Percentiles rank a stretch among this genome's conserved stretches.
These are phyloP conservation scores for Handroanthus guayacan DNA, from an alignment of 257 asterid species.

Conservation along the genomic window DNA sequence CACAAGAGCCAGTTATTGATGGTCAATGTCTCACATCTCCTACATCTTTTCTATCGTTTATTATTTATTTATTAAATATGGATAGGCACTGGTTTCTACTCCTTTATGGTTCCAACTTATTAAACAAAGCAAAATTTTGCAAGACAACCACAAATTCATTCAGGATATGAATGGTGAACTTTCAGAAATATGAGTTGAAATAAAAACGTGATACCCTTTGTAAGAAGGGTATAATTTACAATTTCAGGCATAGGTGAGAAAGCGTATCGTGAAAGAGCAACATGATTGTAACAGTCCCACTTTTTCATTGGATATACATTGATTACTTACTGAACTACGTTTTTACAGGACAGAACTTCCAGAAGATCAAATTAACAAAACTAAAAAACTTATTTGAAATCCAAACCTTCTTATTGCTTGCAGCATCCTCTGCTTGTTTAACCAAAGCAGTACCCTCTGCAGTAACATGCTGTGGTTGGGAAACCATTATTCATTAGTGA, in stretches of 20 bases:
- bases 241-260: background rate
- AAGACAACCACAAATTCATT: background rate
- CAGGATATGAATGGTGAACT: background rate
- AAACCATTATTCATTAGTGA: slow-evolving; percentile 33
- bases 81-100: slow-evolving; percentile 16
- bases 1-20: background rate
- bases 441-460: slow-evolving; percentile 65
- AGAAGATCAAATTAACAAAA: slow-evolving; percentile 14
- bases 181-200: background rate
- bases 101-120: background rate
- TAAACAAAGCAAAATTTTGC: background rate
- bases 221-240: background rate
- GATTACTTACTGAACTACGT: background rate
- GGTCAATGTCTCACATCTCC: background rate
- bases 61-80: background rate
- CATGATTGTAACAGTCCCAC: background rate
- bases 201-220: background rate
- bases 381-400: background rate
- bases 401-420: slow-evolving; percentile 61
- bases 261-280: background rate
- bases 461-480: slow-evolving; percentile 59
- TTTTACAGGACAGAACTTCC: background rate
- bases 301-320: background rate
- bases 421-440: slow-evolving; percentile 66
- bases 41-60: background rate